Evolutionary conservation across 176 grass and related monocot genomes (phyloP), one percentile per base, ranked within the genome.

Genomic region (Secale cereale): DNA sequence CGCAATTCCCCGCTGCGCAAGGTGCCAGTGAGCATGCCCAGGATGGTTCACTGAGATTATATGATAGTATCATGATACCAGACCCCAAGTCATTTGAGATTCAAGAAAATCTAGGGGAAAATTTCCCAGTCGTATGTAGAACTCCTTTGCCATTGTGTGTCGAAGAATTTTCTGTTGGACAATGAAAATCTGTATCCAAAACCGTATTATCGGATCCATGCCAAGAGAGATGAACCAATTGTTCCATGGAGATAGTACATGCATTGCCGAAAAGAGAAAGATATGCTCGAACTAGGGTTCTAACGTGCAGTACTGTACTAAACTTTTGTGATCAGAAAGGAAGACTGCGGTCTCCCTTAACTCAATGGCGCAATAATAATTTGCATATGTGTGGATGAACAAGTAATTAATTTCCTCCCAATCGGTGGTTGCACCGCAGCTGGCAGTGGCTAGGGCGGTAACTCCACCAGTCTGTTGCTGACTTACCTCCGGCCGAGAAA

Each of bases 1-100:
- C 75, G 54, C 25, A 62, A 13, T 30, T 46, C 56, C 39, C 78
- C 74, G 56, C 23, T 84, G 37, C 20, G 64, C 39, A 77, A 36
- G 74, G 27, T 48, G 75, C 56, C 66, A 33, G 5, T 63, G 39
- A 78, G 25, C 12, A 16, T 88, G 64, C 64, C 31, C n/a, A 73
- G 86, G 40, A 84, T 88, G 86, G 86, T 83, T 29, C 81, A 83
- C 19, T 88, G 75, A 87, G 68, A 64, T 52, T 52, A 52, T 19
- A 52, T 19, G 48, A 52, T 16, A n/a, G n/a, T n/a, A 52, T 19
- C 16, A 52, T 22, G 63, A 62, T 15, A 30, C 13, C 28, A 75
- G 17, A 15, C 61, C 23, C 23, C 6, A 43, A 65, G 4, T 31
- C 19, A 15, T 59, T 1, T 15, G 1, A 35, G 48, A 52, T 52